phyloP scores from a whole-genome alignment of 441 rosid genomes.

The Gossypium gossypioides region DNA sequence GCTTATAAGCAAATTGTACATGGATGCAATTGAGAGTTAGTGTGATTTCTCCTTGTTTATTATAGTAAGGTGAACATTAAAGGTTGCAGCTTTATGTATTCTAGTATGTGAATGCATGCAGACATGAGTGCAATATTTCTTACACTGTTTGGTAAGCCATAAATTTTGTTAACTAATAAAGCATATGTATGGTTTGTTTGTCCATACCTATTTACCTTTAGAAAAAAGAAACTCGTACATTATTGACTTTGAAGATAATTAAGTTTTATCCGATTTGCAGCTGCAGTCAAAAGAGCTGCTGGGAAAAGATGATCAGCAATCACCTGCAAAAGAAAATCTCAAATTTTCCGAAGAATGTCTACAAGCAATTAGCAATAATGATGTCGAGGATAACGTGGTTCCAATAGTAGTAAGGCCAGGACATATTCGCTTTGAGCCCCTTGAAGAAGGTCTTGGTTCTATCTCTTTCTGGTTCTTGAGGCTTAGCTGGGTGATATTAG shows the following conservation, averaged over 20 bases:
- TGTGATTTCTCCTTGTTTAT: neutral
- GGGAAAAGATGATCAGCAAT: slow-evolving; percentile 28
- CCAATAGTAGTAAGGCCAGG: slow-evolving; percentile 81
- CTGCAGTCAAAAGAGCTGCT: slow-evolving; percentile 18
- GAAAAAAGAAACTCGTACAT: neutral
- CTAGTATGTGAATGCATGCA: neutral
- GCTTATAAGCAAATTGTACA: neutral
- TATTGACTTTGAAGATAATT: neutral
- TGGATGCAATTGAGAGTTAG: neutral
- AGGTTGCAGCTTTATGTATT: neutral
- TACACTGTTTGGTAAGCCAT: neutral
- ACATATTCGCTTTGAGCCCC: slow-evolving; percentile 75
- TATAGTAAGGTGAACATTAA: neutral
- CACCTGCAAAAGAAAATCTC: slow-evolving; percentile 23
- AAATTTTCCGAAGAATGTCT: slow-evolving; percentile 24
- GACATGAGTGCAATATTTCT: neutral
- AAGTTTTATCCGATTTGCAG: slow-evolving; percentile 26
- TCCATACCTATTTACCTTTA: neutral
- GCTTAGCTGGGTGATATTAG: slow-evolving; percentile 9
- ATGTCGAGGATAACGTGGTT: slow-evolving; percentile 40
- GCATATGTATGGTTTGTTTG: neutral
- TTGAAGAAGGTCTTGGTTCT: slow-evolving; percentile 38
- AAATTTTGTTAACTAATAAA: neutral
- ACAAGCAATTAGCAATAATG: slow-evolving; percentile 29
- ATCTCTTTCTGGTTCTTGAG: slow-evolving; percentile 1